These are phyloP conservation scores for Cordyceps javanica DNA, from an alignment of 2,329 filamentous ascomycete genomes.

Conservation along the genomic window DNA sequence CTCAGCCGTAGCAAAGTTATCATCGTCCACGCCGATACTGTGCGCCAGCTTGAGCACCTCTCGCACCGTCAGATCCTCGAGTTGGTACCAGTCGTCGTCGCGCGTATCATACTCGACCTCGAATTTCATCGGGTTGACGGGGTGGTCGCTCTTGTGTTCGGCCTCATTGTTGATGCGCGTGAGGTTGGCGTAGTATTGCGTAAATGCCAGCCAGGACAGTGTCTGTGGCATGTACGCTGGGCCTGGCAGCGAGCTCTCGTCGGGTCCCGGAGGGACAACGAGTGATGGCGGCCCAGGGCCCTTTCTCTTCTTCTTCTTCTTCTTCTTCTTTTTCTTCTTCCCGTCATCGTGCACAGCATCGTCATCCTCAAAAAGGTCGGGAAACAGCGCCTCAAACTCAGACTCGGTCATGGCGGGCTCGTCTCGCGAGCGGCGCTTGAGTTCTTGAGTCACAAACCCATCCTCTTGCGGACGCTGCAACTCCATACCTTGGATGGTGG, in stretches of 20 bases:
- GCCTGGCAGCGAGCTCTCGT: constrained; percentile 67
- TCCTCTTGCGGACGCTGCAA: constrained; percentile 27
- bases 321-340: constrained; percentile 41
- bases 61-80: constrained; percentile 78
- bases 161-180: constrained; percentile 72
- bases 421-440: constrained; percentile 23
- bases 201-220: constrained; percentile 72
- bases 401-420: constrained; percentile 14
- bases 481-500: constrained; percentile 22
- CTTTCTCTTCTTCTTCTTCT: constrained; percentile 38
- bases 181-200: constrained; percentile 92
- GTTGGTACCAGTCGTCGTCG: constrained; percentile 65
- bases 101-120: constrained; percentile 84
- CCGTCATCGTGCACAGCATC: constrained; percentile 28
- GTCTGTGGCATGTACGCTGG: constrained; percentile 86
- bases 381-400: constrained; percentile 32
- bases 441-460: constrained; percentile 18
- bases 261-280: constrained; percentile 63
- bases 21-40: constrained; percentile 34
- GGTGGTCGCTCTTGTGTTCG: constrained; percentile 34
- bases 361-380: constrained; percentile 18
- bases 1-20: not conserved
- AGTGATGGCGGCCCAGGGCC: constrained; percentile 55
- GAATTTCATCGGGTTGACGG: constrained; percentile 62
- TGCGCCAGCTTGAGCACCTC: constrained; percentile 76